A percentile compares a stretch with the other conserved stretches of the same genome.
phyloP scores from a whole-genome alignment of 305 asterid genomes.

The Ilex paraguariensis region DNA sequence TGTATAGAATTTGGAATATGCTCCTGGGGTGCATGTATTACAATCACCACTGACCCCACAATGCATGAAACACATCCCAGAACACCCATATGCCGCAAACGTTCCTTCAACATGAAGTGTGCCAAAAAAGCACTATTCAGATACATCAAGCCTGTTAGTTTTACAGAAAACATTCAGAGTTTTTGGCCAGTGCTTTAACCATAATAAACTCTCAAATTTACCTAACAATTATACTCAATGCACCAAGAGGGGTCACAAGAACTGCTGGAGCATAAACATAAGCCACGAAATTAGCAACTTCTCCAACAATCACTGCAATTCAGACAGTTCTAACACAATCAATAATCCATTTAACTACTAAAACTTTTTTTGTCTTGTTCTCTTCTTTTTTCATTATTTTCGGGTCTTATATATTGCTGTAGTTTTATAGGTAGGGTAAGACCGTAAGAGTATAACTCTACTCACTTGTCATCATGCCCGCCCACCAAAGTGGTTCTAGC shows the following conservation, averaged over 20 bases:
- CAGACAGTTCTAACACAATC: background rate
- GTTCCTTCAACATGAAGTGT: conserved; percentile 66
- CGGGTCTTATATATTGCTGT: background rate
- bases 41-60: conserved; percentile 64
- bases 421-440: background rate
- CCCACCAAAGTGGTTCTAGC: conserved; percentile 93
- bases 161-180: conserved; percentile 12
- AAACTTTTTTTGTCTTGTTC: background rate
- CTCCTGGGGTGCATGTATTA: conserved; percentile 78
- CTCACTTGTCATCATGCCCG: conserved; percentile 88
- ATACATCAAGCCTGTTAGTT: conserved; percentile 30
- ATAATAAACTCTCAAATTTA: conserved; percentile 15
- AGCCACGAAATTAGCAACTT: conserved; percentile 79
- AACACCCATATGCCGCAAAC: conserved; percentile 47
- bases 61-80: conserved; percentile 67
- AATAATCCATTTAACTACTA: background rate
- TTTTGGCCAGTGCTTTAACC: conserved; percentile 2
- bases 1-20: conserved; percentile 60
- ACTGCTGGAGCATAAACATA: conserved; percentile 91
- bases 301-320: conserved; percentile 74
- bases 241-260: conserved; percentile 93
- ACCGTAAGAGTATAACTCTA: background rate
- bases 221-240: conserved; percentile 85
- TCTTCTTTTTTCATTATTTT: background rate
- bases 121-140: conserved; percentile 60